Evolutionary conservation across 495 filamentous ascomycete genomes (phyloP).

Genomic region (Alectoria sarmentosa): DNA sequence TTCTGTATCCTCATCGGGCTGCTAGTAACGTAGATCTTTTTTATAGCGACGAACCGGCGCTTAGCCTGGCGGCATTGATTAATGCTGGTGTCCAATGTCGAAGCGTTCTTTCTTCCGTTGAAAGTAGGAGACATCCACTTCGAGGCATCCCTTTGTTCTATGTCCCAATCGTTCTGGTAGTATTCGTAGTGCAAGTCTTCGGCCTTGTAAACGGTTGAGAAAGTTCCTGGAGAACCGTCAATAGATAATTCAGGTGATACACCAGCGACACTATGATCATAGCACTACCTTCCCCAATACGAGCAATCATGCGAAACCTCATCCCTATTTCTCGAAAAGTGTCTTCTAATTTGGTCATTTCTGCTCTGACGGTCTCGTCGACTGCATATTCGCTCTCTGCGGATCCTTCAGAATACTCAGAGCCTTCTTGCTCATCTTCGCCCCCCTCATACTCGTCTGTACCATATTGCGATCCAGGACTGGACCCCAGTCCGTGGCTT

Average conservation of each 20-base stretch:
- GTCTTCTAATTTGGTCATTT: conserved; percentile 78
- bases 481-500: not conserved
- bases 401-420: conserved; percentile 34
- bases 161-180: conserved; percentile 83
- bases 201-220: conserved; percentile 97
- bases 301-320: conserved; percentile 84
- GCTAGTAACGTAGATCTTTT: conserved; percentile 98
- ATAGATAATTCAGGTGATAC: not conserved
- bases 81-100: conserved; percentile 26
- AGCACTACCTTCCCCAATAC: conserved; percentile 84
- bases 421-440: conserved; percentile 27
- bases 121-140: conserved; percentile 57
- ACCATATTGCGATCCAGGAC: conserved; percentile 24
- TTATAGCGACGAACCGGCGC: conserved; percentile 85
- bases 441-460: conserved; percentile 32
- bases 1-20: conserved; percentile 90
- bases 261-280: not conserved
- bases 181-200: conserved; percentile 86
- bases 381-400: conserved; percentile 57
- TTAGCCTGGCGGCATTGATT: conserved; percentile 28
- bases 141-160: conserved; percentile 53
- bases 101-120: conserved; percentile 38
- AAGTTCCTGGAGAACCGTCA: conserved; percentile 58
- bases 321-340: conserved; percentile 77
- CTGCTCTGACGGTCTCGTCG: conserved; percentile 65